Base-by-base conservation (phyloP, 1,284 basidiomycete genomes). In the Naganishia sp. region DNA sequence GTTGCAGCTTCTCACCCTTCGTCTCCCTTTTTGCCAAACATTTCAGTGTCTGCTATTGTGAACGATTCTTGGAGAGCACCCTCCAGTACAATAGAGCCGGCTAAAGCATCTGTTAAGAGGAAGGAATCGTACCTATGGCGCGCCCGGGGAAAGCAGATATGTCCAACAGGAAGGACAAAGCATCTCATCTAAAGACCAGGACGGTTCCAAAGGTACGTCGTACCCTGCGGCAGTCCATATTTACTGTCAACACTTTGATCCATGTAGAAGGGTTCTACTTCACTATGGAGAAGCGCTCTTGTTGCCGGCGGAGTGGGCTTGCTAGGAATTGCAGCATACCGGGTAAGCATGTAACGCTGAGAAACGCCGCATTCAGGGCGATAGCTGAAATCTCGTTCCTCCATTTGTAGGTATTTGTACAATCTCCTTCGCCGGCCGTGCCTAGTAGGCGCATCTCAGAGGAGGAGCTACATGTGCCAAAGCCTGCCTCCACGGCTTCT, bases 241-340 rank as follows among this genome's bases (percentile, higher is more conserved):
- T 10, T 39, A 39, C 36, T 39, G 36, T 10, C 2, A 9, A 9
- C 36, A 39, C 10, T 9, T 10, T 10, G 10, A 39, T 39, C 36
- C 10, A 6, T 13, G n/a, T 21, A 43, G 59, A 49, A 15, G 16
- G 21, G 16, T 11, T 28, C 44, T 11, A 11, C 33, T 13, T 52
- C 59, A 25, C 31, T 48, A 25, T n/a, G 45, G 21, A 36, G 48
- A 9, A 52, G 25, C 21, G 36, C 42, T 5, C 48, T 50, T 13
- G 45, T 61, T 10, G 59, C 48, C 9, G 49, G 59, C 9, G 59
- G 59, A 4, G 48, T 61, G 18, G 59, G 48, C 2, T 25, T 61
- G 15, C 39, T 61, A 11, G 21, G 50, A 1, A 48, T 28, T 13
- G 48, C 43, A 3, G 59, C 48, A 43, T 61, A 52, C 48, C 36